phyloP scores from a whole-genome alignment of 495 filamentous ascomycete genomes.

The Hyaloscypha finlandica region DNA sequence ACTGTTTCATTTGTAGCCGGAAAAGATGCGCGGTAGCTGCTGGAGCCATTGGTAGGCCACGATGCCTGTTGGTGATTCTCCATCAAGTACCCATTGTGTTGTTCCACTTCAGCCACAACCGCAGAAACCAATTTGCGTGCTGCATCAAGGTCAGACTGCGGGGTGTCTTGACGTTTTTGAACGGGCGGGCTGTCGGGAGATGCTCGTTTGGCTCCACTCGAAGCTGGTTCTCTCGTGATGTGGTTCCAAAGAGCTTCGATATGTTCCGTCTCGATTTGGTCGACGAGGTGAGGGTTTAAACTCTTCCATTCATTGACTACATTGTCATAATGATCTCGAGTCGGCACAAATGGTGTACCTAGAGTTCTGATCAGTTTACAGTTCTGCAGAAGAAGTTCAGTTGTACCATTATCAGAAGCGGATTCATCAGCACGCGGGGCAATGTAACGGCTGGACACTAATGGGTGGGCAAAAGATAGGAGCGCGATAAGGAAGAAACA shows the following conservation, averaged over 20 bases:
- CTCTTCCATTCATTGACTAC: not conserved
- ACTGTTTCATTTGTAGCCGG: slow-evolving; percentile 5
- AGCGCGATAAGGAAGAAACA: not conserved
- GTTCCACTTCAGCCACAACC: not conserved
- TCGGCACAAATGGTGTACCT: not conserved
- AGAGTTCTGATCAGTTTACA: not conserved
- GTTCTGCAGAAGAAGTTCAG: not conserved
- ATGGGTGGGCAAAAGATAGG: not conserved
- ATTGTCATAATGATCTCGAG: not conserved
- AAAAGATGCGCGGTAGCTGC: not conserved
- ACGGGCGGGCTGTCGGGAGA: not conserved
- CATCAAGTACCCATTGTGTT: slow-evolving; percentile 1
- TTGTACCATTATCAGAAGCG: not conserved
- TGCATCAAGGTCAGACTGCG: not conserved
- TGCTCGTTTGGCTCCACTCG: not conserved
- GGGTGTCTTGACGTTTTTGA: not conserved
- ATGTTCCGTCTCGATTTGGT: not conserved
- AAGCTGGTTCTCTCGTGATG: not conserved
- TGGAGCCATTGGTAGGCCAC: no score
- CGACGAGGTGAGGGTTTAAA: not conserved
- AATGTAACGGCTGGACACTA: not conserved
- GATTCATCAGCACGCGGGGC: not conserved
- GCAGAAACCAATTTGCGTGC: not conserved
- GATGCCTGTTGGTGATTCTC: not conserved
- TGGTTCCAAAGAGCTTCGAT: not conserved